These are phyloP conservation scores for Mycena kentingensis DNA, from an alignment of 768 basidiomycete species.

Conservation along the genomic window DNA sequence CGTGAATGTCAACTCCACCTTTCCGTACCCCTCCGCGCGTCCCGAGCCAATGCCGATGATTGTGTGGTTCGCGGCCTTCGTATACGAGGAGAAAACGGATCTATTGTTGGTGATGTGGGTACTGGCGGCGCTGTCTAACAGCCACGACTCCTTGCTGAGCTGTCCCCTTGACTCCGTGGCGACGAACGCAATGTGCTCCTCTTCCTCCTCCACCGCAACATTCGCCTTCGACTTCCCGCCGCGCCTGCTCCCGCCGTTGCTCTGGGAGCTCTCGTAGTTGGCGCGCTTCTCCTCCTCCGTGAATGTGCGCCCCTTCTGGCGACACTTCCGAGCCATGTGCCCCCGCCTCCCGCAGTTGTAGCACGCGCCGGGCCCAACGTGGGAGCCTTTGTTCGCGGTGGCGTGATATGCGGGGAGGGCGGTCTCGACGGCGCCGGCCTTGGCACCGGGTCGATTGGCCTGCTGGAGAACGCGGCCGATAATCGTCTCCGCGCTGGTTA, in stretches of 20 bases:
- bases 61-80: background rate
- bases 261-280: background rate
- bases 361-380: too few species aligned
- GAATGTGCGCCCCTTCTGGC: background rate
- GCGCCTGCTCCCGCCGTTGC: background rate
- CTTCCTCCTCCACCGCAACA: conserved; percentile 2
- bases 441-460: conserved; percentile 10
- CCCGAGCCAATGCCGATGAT: conserved; percentile 8
- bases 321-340: background rate
- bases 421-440: conserved; percentile 4
- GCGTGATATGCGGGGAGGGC: conserved; percentile 2
- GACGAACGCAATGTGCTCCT: conserved; percentile 2
- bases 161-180: background rate
- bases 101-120: conserved; percentile 11
- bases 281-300: background rate
- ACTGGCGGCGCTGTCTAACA: conserved; percentile 11
- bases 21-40: conserved; percentile 4
- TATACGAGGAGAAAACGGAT: conserved; percentile 6
- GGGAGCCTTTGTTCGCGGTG: background rate
- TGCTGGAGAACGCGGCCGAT: conserved; percentile 28
- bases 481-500: conserved; percentile 20
- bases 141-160: conserved; percentile 9
- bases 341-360: background rate
- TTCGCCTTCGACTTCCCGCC: conserved; percentile 5
- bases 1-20: background rate